Evolutionary conservation across 441 rosid genomes (phyloP).

Genomic region (Theobroma grandiflorum): DNA sequence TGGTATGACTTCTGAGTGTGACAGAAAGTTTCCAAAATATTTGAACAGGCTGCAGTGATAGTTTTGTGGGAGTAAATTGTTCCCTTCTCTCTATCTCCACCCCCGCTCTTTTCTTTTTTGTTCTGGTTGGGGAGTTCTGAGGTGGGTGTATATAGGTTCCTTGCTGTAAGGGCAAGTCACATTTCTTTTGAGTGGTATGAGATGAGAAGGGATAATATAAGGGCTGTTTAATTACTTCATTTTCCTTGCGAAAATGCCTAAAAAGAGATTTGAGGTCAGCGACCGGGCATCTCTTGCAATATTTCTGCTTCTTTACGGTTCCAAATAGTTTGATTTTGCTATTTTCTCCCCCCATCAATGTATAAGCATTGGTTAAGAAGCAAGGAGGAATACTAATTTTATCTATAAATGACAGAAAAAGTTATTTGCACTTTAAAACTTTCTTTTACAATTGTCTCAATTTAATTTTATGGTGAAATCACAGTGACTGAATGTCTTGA

Average conservation of each 20-base stretch:
- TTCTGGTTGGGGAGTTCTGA: background rate
- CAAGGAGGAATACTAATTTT: background rate
- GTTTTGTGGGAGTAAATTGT: background rate
- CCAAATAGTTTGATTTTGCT: background rate
- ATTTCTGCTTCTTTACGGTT: background rate
- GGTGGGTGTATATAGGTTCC: background rate
- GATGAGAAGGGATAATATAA: background rate
- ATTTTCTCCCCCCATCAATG: background rate
- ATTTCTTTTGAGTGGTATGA: background rate
- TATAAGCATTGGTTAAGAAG: background rate
- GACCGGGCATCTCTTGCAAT: background rate
- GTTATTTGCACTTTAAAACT: background rate
- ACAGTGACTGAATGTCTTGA: background rate
- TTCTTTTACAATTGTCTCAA: background rate
- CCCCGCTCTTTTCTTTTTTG: background rate
- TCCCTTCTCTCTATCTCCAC: background rate
- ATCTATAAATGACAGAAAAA: background rate
- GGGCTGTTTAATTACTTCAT: background rate
- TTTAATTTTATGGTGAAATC: slow-evolving; percentile 8
- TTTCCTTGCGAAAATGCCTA: background rate
- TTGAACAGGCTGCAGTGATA: background rate
- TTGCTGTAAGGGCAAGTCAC: background rate
- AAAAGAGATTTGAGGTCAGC: background rate
- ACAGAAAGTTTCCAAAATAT: background rate
- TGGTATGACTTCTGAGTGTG: background rate